These are phyloP conservation scores for Teratosphaeria nubilosa DNA, from an alignment of 2,329 filamentous ascomycete genomes.

Conservation along the genomic window DNA sequence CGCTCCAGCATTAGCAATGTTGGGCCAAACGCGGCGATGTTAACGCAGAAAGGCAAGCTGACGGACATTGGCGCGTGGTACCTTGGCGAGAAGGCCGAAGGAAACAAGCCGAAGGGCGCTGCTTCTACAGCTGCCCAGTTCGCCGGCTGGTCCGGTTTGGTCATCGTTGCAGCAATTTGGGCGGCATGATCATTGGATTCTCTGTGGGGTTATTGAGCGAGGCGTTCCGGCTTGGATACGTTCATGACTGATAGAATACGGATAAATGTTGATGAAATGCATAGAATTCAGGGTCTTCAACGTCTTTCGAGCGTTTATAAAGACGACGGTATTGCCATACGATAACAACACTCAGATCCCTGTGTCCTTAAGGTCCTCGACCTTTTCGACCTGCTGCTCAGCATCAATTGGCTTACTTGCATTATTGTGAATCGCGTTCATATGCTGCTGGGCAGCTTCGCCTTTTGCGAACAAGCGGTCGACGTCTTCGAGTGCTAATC, in stretches of 20 bases:
- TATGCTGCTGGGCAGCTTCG: not conserved
- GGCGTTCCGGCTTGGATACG: not conserved
- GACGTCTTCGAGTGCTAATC: conserved; percentile 26
- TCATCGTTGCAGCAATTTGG: conserved; percentile 13
- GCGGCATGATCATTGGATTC: conserved; percentile 5
- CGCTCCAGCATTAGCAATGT: conserved; percentile 61
- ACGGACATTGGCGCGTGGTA: conserved; percentile 73
- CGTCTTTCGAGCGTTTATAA: not conserved
- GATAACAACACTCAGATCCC: not conserved
- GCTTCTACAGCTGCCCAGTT: conserved; percentile 14
- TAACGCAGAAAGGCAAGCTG: conserved; percentile 56
- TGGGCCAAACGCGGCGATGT: conserved; percentile 60
- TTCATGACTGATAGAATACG: not conserved
- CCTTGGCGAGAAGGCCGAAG: conserved; percentile 44
- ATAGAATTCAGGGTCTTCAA: too few species aligned
- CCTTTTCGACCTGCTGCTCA: not conserved
- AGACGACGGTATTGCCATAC: not conserved
- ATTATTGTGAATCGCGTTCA: not conserved
- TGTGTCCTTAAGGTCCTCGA: not conserved
- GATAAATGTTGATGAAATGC: not conserved
- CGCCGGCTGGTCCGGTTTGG: conserved; percentile 17
- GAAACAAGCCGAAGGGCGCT: conserved; percentile 27
- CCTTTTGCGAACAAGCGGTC: not conserved
- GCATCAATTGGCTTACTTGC: not conserved
- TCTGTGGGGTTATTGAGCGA: not conserved